A percentile compares a stretch with the other conserved stretches of the same genome.
These are phyloP conservation scores for Anaeromyces robustus DNA, from an alignment of 192 early-diverging fungal genomes.

Conservation along the genomic window DNA sequence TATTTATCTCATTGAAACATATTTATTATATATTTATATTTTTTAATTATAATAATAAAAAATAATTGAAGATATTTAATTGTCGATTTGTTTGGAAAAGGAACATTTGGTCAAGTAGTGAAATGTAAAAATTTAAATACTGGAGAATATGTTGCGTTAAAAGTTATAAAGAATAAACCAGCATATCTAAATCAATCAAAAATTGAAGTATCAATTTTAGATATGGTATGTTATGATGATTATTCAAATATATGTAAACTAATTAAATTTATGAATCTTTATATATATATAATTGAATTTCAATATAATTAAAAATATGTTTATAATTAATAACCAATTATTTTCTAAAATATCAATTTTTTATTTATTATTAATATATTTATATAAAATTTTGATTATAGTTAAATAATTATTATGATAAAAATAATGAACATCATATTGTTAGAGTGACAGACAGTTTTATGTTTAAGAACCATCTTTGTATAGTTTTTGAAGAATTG, in stretches of 20 bases:
- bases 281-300: too few relatives aligned
- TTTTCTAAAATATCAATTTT: too few relatives aligned
- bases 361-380: not conserved
- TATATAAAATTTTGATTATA: conserved; percentile 7
- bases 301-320: too few relatives aligned
- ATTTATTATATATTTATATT: too few relatives aligned
- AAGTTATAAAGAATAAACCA: conserved; percentile 95
- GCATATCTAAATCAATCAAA: conserved; percentile 96
- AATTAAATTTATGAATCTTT: too few relatives aligned
- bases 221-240: conserved; percentile 33
- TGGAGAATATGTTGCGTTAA: conserved; percentile 77
- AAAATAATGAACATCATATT: conserved; percentile 74
- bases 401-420: conserved; percentile 80
- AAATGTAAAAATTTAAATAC: conserved; percentile 89
- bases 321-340: too few relatives aligned
- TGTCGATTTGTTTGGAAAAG: conserved; percentile 84
- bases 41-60: too few relatives aligned
- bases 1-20: too few relatives aligned
- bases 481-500: conserved; percentile 91
- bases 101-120: conserved; percentile 98
- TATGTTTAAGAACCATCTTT: conserved; percentile 82
- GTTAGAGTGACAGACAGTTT: conserved; percentile 80
- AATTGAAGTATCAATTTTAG: conserved; percentile 89
- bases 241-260: not conserved
- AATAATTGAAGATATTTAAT: conserved; percentile 56